Conservation (phyloP, 139 green algal genomes). For the Tetradesmus lagerheimii region DNA sequence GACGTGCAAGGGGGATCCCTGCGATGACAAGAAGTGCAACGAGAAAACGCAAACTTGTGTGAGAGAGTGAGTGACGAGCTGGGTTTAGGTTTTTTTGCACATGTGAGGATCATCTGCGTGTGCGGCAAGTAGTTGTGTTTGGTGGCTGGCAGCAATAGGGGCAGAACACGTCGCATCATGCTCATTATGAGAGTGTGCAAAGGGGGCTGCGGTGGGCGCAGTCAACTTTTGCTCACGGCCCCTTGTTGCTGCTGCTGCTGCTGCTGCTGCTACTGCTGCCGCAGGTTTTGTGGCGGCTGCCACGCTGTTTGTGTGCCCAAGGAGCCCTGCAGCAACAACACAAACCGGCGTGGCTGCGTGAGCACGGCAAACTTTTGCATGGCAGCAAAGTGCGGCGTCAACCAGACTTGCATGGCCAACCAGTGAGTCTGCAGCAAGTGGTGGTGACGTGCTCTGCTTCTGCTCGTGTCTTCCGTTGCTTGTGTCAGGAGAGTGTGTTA, state of each 20-base stretch:
- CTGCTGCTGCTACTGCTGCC: background rate
- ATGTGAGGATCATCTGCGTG: no score
- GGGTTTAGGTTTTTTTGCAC: no score
- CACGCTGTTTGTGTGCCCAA: background rate
- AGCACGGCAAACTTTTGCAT: background rate
- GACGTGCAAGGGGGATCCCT: background rate
- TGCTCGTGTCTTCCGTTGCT: no score
- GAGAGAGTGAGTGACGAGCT: background rate
- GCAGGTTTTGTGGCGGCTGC: background rate
- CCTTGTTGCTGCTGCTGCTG: background rate
- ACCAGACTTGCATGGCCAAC: background rate
- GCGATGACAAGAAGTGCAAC: background rate
- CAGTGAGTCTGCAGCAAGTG: no score
- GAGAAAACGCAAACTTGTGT: background rate
- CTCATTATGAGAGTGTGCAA: no score
- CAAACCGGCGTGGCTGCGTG: background rate
- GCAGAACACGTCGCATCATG: no score
- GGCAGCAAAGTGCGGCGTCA: background rate
- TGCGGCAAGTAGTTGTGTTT: no score
- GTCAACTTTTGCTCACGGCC: no score
- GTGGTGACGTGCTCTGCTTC: no score
- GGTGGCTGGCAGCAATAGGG: no score
- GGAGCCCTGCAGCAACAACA: background rate
- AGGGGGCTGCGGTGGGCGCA: no score
- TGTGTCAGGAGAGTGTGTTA: no score